Evolutionary conservation across 1,139 yeast species (phyloP).

Genomic region (Blastobotrys ciferrii): DNA sequence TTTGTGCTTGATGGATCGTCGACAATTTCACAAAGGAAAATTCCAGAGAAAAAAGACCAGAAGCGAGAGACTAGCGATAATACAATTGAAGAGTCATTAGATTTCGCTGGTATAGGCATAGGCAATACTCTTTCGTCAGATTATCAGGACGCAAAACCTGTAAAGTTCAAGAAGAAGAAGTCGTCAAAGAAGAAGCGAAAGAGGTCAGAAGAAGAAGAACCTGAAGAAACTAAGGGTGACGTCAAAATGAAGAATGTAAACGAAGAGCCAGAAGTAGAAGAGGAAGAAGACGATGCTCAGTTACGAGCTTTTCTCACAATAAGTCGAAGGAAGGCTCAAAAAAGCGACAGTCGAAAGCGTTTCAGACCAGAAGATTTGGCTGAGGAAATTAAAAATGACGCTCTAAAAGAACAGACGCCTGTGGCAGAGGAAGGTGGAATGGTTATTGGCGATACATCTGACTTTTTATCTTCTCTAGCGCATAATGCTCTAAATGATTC

Average conservation of each 20-base stretch:
- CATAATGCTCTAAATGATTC: not conserved
- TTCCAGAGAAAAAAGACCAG: not conserved
- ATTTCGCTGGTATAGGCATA: constrained; percentile 21
- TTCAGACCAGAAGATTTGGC: constrained; percentile 27
- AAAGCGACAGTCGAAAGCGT: constrained; percentile 29
- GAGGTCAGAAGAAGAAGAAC: constrained; percentile 27
- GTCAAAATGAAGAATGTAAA: not conserved
- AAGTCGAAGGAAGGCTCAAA: constrained; percentile 45
- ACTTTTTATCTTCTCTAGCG: constrained; percentile 21
- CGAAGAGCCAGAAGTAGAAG: constrained; percentile 25
- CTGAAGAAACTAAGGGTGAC: constrained; percentile 1
- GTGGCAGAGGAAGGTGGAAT: constrained; percentile 17
- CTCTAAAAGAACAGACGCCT: constrained; percentile 15
- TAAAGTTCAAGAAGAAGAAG: constrained; percentile 51
- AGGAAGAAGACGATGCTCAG: constrained; percentile 47
- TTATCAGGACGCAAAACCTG: constrained; percentile 35
- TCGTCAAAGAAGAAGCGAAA: constrained; percentile 32
- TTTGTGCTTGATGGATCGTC: constrained; percentile 31
- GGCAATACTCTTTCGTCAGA: constrained; percentile 24
- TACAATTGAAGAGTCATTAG: constrained; percentile 15
- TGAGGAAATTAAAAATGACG: constrained; percentile 18
- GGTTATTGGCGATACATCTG: constrained; percentile 24
- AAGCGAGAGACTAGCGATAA: not conserved
- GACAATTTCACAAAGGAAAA: constrained; percentile 11
- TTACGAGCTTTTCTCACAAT: constrained; percentile 44